Evolutionary conservation across 1,284 basidiomycete genomes (phyloP).

Genomic region (Chalciporus sp.): DNA sequence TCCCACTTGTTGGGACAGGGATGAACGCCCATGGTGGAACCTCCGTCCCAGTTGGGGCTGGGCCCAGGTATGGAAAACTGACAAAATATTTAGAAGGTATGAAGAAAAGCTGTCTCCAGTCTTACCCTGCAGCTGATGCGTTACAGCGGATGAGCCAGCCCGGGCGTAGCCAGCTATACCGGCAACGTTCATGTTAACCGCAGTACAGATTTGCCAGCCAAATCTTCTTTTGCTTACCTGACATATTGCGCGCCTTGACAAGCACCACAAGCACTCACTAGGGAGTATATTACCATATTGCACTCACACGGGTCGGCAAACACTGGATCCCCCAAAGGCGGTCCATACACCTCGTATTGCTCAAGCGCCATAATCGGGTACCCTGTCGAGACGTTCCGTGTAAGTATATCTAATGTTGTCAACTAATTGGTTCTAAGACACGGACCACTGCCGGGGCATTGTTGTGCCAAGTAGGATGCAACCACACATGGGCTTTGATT

Average conservation of each 20-base stretch:
- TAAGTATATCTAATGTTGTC: neutral
- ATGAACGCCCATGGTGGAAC: constrained; percentile 6
- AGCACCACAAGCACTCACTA: constrained; percentile 25
- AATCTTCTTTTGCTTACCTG: constrained; percentile 4
- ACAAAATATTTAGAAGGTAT: neutral
- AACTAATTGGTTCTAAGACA: neutral
- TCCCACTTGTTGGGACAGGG: neutral
- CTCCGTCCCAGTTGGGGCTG: constrained; percentile 9
- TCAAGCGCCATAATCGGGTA: neutral
- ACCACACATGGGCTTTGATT: constrained; percentile 20
- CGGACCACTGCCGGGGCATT: neutral
- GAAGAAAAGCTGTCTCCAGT: neutral
- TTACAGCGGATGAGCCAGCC: constrained; percentile 9
- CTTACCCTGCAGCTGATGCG: neutral
- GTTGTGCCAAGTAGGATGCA: constrained; percentile 10
- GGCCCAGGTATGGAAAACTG: neutral
- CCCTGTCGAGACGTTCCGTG: neutral
- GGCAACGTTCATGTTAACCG: neutral
- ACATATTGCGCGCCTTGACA: constrained; percentile 19
- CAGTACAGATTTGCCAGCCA: too few relatives aligned
- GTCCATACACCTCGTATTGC: neutral
- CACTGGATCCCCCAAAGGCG: neutral
- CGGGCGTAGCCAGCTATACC: constrained; percentile 13
- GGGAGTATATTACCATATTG: constrained; percentile 22
- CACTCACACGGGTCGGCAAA: constrained; percentile 16